Base-by-base conservation (phyloP, 371 early-diverging fungal genomes). In the Mucor velutinosus region DNA sequence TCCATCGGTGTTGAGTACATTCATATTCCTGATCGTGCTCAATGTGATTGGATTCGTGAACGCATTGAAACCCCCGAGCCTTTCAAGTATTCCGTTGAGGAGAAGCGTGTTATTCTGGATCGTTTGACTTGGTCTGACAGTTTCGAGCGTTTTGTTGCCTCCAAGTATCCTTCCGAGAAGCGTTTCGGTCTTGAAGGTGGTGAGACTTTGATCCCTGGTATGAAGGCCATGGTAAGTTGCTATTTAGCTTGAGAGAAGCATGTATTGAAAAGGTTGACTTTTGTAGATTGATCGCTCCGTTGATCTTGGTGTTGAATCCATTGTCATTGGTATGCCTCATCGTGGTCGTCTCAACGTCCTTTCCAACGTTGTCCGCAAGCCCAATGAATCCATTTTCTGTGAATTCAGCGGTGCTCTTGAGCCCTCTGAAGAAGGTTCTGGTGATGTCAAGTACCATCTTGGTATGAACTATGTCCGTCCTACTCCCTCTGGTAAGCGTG, bases 291-390 rank as follows among this genome's bases (percentile, higher is more conserved):
- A 97, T 80, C 70, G 92, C 62, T 93, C 95, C 19, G 96, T 96
- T 55, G 96, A 97, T 66, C 87, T 90, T 62, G 99, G 98, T 33
- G 92, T 96, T 68, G 93, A 95, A 76, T 91, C 93, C 56, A 92
- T 97, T 70, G 92, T 96, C 55, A 93, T 98, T 88, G 97, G 99
- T 66, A 98, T 98, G 98, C 95, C 99, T 43, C 99, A 98, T 81
- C 95, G 99, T 81, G 99, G 99, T 66, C 94, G 99, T 72, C 84
- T 98, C 59, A 98, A 98, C 78, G 97, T 98, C n/a, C 89, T 99
- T 57, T 93, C 94, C 73, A 97, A 97, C 80, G 98, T 98, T 41
- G 95, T 98, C 68, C 93, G 97, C 76, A 97, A 97, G 86, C 98
- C 98, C 62, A 93, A 94, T 78, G 96, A 96, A 79, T 95, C 95